Evolutionary conservation across 2,329 filamentous ascomycete species (phyloP).

Genomic region (Thermoascus crustaceus): DNA sequence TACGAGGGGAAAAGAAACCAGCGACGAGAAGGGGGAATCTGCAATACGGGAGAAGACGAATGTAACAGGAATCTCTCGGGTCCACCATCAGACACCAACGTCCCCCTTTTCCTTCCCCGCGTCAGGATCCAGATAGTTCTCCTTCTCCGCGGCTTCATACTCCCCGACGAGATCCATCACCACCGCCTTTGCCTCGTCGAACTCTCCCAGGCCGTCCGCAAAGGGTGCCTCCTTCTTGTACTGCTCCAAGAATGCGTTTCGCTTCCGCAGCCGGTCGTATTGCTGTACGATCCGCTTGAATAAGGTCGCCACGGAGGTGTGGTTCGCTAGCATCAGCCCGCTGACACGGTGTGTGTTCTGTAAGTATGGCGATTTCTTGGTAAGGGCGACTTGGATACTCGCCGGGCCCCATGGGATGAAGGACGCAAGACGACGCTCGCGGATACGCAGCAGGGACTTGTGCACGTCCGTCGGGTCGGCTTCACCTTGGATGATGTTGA

Average conservation of each 20-base stretch:
- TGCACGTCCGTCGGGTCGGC: slow-evolving; percentile 96
- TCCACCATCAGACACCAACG: slow-evolving; percentile 18
- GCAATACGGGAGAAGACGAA: no score
- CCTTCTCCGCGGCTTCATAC: slow-evolving; percentile 89
- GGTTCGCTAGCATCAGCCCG: slow-evolving; percentile 94
- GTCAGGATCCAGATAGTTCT: slow-evolving; percentile 78
- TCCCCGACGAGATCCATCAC: slow-evolving; percentile 85
- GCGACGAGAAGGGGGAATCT: no score
- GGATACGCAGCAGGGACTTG: slow-evolving; percentile 92
- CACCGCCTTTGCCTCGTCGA: slow-evolving; percentile 88
- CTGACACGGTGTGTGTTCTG: slow-evolving; percentile 90
- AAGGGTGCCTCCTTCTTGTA: slow-evolving; percentile 97
- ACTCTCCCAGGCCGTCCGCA: slow-evolving; percentile 82
- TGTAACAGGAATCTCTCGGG: no score
- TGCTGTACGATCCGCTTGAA: slow-evolving; percentile 91
- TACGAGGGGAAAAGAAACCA: no score
- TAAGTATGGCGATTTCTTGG: slow-evolving; percentile 93
- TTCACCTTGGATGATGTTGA: slow-evolving; percentile 98
- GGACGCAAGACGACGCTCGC: slow-evolving; percentile 83
- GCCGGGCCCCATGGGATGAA: slow-evolving; percentile 99
- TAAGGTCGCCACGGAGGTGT: slow-evolving; percentile 91
- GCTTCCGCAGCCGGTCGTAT: slow-evolving; percentile 89
- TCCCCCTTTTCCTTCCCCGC: slow-evolving; percentile 38
- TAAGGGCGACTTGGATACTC: slow-evolving; percentile 93
- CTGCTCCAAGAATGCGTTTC: slow-evolving; percentile 90